Evolutionary conservation across 257 asterid species (phyloP).

Genomic region (Jacaranda copaia): DNA sequence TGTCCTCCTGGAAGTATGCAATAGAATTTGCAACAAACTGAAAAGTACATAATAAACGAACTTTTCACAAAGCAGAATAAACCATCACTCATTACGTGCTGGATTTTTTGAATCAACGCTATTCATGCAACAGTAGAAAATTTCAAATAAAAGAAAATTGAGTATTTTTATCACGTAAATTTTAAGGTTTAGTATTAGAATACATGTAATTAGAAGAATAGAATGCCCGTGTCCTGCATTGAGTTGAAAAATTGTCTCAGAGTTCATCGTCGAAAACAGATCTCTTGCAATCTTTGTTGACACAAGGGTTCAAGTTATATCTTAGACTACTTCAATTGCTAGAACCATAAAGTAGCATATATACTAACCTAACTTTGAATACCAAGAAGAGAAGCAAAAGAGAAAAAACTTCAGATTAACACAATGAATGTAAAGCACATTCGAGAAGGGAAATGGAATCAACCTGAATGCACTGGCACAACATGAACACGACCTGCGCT

Average conservation of each 20-base stretch:
- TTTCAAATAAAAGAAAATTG: slow-evolving; percentile 16
- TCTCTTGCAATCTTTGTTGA: slow-evolving; percentile 13
- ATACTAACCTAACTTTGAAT: slow-evolving; percentile 1
- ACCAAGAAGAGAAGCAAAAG: slow-evolving; percentile 8
- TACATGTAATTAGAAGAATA: slow-evolving; percentile 15
- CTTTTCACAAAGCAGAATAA: slow-evolving; percentile 3
- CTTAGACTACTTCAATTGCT: slow-evolving; percentile 50
- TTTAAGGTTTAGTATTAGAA: slow-evolving; percentile 4
- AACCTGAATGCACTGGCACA: slow-evolving; percentile 93
- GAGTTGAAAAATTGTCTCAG: not conserved
- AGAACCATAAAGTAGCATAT: slow-evolving; percentile 33
- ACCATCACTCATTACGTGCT: slow-evolving; percentile 11
- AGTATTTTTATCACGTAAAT: not conserved
- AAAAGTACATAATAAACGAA: slow-evolving; percentile 5
- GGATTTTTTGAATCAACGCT: slow-evolving; percentile 5
- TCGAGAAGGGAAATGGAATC: slow-evolving; percentile 17
- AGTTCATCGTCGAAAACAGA: slow-evolving; percentile 28
- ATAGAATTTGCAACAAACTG: slow-evolving; percentile 3
- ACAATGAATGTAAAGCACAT: not conserved
- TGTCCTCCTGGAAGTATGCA: slow-evolving; percentile 13
- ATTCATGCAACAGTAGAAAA: not conserved
- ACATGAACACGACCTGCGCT: slow-evolving; percentile 83
- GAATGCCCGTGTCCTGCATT: not conserved
- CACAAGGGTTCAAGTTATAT: slow-evolving; percentile 24
- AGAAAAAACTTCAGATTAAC: not conserved